Evolutionary conservation across 768 basidiomycete genomes (phyloP), one percentile per base, ranked within the genome.

Genomic region (Boletus vermiculosoides): DNA sequence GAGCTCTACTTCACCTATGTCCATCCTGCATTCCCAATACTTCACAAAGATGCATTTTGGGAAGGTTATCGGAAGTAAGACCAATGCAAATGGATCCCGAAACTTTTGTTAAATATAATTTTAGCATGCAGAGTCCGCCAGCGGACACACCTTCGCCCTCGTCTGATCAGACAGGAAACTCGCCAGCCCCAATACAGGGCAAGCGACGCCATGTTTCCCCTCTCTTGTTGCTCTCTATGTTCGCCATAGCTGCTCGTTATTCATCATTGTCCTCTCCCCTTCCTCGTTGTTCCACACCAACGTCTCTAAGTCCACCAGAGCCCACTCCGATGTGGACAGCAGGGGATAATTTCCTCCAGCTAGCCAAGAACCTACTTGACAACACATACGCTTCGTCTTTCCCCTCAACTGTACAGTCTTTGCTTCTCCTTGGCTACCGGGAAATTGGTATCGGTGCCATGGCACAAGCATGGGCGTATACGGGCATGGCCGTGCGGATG

Each of bases 401-500:
- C 18, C 80, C 89, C 6, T 82, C 84, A 12, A 93, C 89, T 0
- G 86, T 86, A 46, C 91, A 93, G 66, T 85, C 92, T 6, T 73
- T 94, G 20, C 77, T 95, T 11, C 78, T 95, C 11, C 80, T 94
- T 74, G 88, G 87, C 8, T 94, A 89, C 66, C 80, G 92, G 9
- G 92, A 95, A 71, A 81, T 92, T 41, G 93, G 93, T 3, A 89
- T 93, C 56, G 93, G 90, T 45, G 84, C 90, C 18, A 95, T 94
- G 92, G 87, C 88, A 9, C 84, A 88, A 70, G 87, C 90, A 33
- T 95, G 92, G 93, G 80, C 85, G 11, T 92, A 88, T 66, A 81
- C 86, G 20, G 92, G 92, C 12, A 90, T 92, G 87, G 92, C 88
- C 0, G 86, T 94, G 37, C 81, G 93, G n/a, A 93, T 94, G 91